Evolutionary conservation across 176 grass and related monocot genomes (phyloP), one percentile per base, ranked within the genome.

Genomic region (Zizania latifolia): DNA sequence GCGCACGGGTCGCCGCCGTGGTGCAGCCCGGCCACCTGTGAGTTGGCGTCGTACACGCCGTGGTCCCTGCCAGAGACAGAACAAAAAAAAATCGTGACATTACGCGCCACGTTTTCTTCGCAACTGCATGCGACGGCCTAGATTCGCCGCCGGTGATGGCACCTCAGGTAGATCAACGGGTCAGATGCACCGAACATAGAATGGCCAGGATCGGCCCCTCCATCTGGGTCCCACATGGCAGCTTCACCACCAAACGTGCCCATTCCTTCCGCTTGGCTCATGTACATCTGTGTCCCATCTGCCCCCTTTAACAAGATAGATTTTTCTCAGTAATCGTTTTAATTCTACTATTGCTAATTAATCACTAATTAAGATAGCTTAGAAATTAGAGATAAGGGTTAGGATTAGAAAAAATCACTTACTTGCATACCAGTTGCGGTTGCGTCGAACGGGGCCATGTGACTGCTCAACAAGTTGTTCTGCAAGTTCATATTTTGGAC

Each of bases 161-260:
- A 79, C 89, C 85, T 85, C 70, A 92, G 85, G 48, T 84, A 82
- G 56, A 85, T 85, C 57, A 92, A 46, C 27, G 85, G 90, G 22
- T 92, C 82, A 0, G 75, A 68, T 0, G 50, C 74, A 3, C 55
- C 62, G 17, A 88, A 82, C 1, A 92, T 86, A 12, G 46, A 70
- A 4, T 85, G 53, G 31, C 72, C 55, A 34, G 83, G 50, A 55
- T 23, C 8, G 1, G 78, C 24, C 5, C 51, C 74, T 0, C 17
- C 78, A 0, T 79, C 85, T 1, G 74, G 39, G 55, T 28, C 77
- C 89, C 89, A 92, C 64, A 88, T 82, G 2, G 66, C 89, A 33
- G 80, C 44, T 61, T 85, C 85, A 22, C 82, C 83, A n/a, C 56
- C 89, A 37, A 85, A 92, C 32, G 74, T 10, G 48, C 26, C 72